Evolutionary conservation across 371 early-diverging fungal species (phyloP), one percentile per base, ranked within the genome.

Genomic region (Mucor lusitanicus): DNA sequence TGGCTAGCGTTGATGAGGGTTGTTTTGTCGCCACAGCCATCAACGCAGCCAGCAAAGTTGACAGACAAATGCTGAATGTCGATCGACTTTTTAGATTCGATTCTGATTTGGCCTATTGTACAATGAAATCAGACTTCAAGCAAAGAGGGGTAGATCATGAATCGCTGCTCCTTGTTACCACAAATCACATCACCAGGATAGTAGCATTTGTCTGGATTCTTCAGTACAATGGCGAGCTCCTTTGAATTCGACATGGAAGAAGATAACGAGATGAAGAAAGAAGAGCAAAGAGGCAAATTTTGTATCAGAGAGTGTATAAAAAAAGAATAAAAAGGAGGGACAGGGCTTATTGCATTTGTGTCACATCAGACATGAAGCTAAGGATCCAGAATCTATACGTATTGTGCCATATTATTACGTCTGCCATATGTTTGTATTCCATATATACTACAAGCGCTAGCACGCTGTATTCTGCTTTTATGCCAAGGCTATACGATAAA

Each of bases 131-230:
- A 40, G 40, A 40, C 5, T 17, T 40, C 4, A 13, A 17, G 40
- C 11, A 17, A 33, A 35, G 35, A 3, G 37, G 1, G 13, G 37
- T 40, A 17, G 40, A 40, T 40, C 40, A 40, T 17, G 37, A 40
- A 17, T 17, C 17, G 40, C 40, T 17, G 40, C 17, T 5, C 3
- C 1, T 17, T 17, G 5, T 40, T 61, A 65, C 70, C 70, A 48
- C 55, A 46, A 15, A 70, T 35, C 17, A 39, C n/a, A 42, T 70
- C 70, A 6, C 70, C 65, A 35, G 70, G 70, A 57, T 46, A 57
- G 42, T 57, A 70, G 11, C 27, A 28, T 21, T 46, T 65, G 27
- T 27, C 48, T 55, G 53, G 53, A 2, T 55, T 54, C 8, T 32
- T 56, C n/a, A 70, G n/a, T 21, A 19, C 8, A 32, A 70, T 70